Base-by-base conservation (phyloP, 2,329 filamentous ascomycete species). In the Cadophora malorum region DNA sequence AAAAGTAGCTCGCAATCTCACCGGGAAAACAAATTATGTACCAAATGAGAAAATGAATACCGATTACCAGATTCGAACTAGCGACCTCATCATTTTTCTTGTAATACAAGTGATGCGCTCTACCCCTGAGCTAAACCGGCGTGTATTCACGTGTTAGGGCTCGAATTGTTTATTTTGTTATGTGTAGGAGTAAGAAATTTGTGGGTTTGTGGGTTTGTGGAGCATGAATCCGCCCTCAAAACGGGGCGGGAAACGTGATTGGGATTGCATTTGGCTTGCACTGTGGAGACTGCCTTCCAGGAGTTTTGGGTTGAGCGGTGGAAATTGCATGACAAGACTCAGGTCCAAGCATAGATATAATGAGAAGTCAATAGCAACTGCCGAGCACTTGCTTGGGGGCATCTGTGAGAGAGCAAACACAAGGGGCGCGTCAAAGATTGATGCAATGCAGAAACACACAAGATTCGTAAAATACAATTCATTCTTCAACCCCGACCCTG, bases 71-170 rank as follows among this genome's bases (percentile, higher is more conserved):
- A 38, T 41, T 59, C 56, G 56, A 59, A 59, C 56, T 25, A 59
- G 56, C 56, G 56, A 59, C 56, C 56, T 59, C 56, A 59, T 59
- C 56, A 58, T 58, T 16, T 16, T 16, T 19, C 31, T 56, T 56
- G 28, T 35, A 8, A 33, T 59, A 59, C 56, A 59, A 59, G 56
- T 59, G 56, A 59, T 59, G 56, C 56, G 56, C 56, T 59, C 56
- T 59, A 59, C 56, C 56, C 33, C 21, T 33, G 28, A 33, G 5
- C 19, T 33, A 35, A n/a, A 35, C 14, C 41, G 41, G 41, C 41
- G 41, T 45, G 41, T 45, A 14, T 45, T 14, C 41, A 45, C 41
- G 41, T 45, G 41, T 45, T 45, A 19, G 12, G 12, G 41, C 12
- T 45, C 12, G 16, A 45, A 45, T 16, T 45, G 12, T 16, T 45